A percentile compares a stretch with the other conserved stretches of the same genome.
Conservation (phyloP, 2,329 filamentous ascomycete species). For the Pseudogymnoascus sp. region DNA sequence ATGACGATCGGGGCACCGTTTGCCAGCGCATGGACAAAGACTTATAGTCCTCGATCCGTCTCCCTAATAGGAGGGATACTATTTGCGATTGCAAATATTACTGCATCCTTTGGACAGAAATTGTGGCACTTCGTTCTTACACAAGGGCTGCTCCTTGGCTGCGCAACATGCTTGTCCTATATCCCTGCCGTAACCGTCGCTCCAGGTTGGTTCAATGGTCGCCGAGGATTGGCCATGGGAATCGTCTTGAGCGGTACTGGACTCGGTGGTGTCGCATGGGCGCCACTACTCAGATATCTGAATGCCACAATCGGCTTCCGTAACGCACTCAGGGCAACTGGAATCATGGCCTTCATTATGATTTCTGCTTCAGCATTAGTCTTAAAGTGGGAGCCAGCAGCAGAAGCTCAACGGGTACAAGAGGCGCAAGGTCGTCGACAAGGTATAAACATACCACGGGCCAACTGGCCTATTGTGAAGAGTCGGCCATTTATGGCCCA, state of each 20-base stretch:
- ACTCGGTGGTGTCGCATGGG: conserved; percentile 30
- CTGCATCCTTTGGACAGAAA: conserved; percentile 28
- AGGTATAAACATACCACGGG: conserved; percentile 22
- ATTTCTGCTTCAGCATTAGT: conserved; percentile 15
- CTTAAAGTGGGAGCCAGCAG: conserved; percentile 11
- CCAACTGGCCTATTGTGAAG: conserved; percentile 28
- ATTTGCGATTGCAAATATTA: conserved; percentile 26
- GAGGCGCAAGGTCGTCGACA: conserved; percentile 4
- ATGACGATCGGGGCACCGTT: conserved; percentile 31
- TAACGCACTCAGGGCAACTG: conserved; percentile 29
- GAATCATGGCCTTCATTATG: conserved; percentile 25
- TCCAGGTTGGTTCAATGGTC: conserved; percentile 31
- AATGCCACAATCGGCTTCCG: conserved; percentile 27
- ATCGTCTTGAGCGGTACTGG: conserved; percentile 31
- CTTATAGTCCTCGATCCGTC: conserved; percentile 26
- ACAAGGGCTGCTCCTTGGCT: conserved; percentile 31
- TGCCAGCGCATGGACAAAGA: conserved; percentile 28
- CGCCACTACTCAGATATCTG: conserved; percentile 19
- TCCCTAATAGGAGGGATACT: conserved; percentile 26
- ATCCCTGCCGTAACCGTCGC: conserved; percentile 32
- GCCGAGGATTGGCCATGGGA: conserved; percentile 31
- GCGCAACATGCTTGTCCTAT: conserved; percentile 32
- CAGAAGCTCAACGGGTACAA: conserved; percentile 1
- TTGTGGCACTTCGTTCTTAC: conserved; percentile 21
- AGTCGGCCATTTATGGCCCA: conserved; percentile 31